phyloP scores from a whole-genome alignment of 1,284 basidiomycete species.

The Ceratorhiza oryzae-sativae region DNA sequence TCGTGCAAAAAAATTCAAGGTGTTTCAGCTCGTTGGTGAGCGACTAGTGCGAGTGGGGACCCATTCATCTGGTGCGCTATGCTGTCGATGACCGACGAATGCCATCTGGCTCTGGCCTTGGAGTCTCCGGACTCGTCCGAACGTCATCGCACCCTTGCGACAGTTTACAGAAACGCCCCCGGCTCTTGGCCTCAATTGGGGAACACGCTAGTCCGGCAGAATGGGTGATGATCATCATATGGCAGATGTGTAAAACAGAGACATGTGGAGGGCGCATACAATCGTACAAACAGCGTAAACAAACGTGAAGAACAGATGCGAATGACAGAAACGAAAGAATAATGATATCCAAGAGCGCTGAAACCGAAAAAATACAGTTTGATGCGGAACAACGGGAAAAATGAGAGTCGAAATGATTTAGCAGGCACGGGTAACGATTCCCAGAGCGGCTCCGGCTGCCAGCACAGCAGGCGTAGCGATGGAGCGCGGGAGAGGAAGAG shows the following conservation, averaged over 20 bases:
- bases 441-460: constrained; percentile 25
- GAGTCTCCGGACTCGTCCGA: neutral
- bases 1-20: constrained; percentile 4
- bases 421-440: constrained; percentile 3
- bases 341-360: constrained; percentile 30
- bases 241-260: neutral
- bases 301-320: neutral
- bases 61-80: neutral
- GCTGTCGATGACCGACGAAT: neutral
- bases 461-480: constrained; percentile 25
- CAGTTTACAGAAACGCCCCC: constrained; percentile 14
- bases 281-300: neutral
- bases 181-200: neutral
- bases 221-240: constrained; percentile 19
- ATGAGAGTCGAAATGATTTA: constrained; percentile 7
- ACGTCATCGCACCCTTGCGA: constrained; percentile 26
- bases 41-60: constrained; percentile 7
- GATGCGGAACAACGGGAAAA: constrained; percentile 12
- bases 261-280: neutral
- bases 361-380: constrained; percentile 3
- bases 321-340: constrained; percentile 20
- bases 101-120: neutral
- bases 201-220: neutral
- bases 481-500: constrained; percentile 1
- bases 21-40: constrained; percentile 24